A percentile compares a stretch with the other conserved stretches of the same genome.
Conservation (phyloP, 306 rosid species). For the Castanopsis chinensis region DNA sequence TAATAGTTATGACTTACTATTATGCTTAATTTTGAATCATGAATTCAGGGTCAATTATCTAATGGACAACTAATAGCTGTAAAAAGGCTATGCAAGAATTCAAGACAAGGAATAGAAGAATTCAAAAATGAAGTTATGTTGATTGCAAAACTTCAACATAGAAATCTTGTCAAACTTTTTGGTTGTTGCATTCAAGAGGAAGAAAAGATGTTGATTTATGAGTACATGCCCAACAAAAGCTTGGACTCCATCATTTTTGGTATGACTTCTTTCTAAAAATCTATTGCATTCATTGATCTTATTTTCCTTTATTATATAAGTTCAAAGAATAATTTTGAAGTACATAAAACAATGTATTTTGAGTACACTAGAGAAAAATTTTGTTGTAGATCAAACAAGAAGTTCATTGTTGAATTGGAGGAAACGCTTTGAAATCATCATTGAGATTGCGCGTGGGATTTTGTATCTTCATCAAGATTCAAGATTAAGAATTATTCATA, state of each 20-base stretch:
- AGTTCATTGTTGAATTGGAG: background rate
- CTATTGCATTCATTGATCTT: too few species aligned
- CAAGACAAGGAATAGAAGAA: slow-evolving; percentile 35
- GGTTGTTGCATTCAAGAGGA: slow-evolving; percentile 34
- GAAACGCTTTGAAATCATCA: background rate
- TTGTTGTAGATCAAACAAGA: background rate
- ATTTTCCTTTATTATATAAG: too few species aligned
- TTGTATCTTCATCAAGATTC: background rate
- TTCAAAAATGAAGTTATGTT: slow-evolving; percentile 32
- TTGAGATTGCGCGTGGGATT: background rate
- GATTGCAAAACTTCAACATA: slow-evolving; percentile 40
- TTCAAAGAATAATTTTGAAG: too few species aligned
- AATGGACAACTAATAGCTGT: slow-evolving; percentile 37
- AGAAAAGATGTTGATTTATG: slow-evolving; percentile 38
- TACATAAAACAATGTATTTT: too few species aligned
- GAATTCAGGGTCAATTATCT: slow-evolving; percentile 27
- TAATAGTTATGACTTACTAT: too few species aligned
- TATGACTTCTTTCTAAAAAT: background rate
- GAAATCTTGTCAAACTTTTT: slow-evolving; percentile 38
- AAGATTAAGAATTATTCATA: background rate
- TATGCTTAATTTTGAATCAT: too few species aligned
- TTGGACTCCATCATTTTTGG: slow-evolving; percentile 36
- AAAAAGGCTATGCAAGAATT: slow-evolving; percentile 34
- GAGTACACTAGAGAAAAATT: too few species aligned
- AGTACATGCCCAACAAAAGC: slow-evolving; percentile 45